Conservation (phyloP, 2,329 filamentous ascomycete genomes). For the Neonectria punicea region DNA sequence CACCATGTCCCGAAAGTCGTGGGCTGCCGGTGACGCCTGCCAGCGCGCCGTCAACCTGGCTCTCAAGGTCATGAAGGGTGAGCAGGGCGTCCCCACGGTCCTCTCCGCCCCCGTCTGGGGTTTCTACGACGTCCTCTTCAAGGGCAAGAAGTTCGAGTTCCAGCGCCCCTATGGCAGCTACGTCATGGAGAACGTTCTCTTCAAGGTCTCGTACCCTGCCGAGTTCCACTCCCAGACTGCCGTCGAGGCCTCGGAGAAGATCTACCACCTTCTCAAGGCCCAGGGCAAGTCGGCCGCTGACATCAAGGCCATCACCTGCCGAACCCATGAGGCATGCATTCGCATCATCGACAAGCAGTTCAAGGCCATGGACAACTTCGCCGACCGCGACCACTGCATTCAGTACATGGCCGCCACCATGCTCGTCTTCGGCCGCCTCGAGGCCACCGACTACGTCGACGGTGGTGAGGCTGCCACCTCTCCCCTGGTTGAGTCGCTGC, state of each 20-base stretch:
- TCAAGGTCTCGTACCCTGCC: slow-evolving; percentile 99
- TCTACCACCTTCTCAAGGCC: slow-evolving; percentile 83
- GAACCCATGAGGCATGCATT: slow-evolving; percentile 97
- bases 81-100: slow-evolving; percentile 90
- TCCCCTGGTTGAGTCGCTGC: slow-evolving; percentile 87
- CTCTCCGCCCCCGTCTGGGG: slow-evolving; percentile 94
- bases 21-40: slow-evolving; percentile 98
- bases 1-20: slow-evolving; percentile 99
- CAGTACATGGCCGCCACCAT: slow-evolving; percentile 99
- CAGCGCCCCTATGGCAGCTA: slow-evolving; percentile 97
- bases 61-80: slow-evolving; percentile 90
- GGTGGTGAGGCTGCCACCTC: slow-evolving; percentile 92
- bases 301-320: slow-evolving; percentile 92
- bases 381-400: slow-evolving; percentile 98
- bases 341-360: slow-evolving; percentile 99
- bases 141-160: slow-evolving; percentile 95
- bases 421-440: slow-evolving; percentile 93
- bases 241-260: slow-evolving; percentile 91
- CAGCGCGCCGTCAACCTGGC: slow-evolving; percentile 93
- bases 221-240: slow-evolving; percentile 99
- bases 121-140: slow-evolving; percentile 98
- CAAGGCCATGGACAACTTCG: slow-evolving; percentile 99
- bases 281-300: slow-evolving; percentile 92
- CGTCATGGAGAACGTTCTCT: slow-evolving; percentile 99
- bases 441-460: slow-evolving; percentile 93